phyloP scores from a whole-genome alignment of 495 filamentous ascomycete genomes.

The Hypoxylon perforatum region DNA sequence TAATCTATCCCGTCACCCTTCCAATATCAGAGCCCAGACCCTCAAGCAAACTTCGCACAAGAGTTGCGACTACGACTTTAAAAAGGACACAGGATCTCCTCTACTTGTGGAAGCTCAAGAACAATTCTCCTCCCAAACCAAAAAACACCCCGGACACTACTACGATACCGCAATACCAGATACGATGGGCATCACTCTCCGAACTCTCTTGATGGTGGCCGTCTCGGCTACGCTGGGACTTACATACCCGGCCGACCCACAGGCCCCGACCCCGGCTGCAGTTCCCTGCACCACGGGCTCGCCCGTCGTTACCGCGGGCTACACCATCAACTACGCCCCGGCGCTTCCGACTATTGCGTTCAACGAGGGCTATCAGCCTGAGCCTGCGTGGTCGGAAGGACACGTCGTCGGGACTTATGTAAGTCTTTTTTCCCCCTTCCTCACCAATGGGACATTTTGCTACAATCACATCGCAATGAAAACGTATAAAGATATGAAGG shows the following conservation, averaged over 20 bases:
- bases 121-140: neutral
- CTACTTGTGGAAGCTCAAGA: neutral
- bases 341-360: constrained; percentile 36
- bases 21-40: neutral
- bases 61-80: constrained; percentile 18
- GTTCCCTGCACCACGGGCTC: constrained; percentile 35
- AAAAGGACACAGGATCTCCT: neutral
- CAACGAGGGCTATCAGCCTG: constrained; percentile 38
- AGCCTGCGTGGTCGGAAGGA: constrained; percentile 29
- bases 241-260: constrained; percentile 20
- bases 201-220: constrained; percentile 8
- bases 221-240: constrained; percentile 18
- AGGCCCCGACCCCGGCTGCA: constrained; percentile 17
- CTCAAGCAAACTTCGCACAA: constrained; percentile 6
- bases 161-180: neutral
- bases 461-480: too few species aligned
- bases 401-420: constrained; percentile 43
- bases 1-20: constrained; percentile 1
- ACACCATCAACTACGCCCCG: constrained; percentile 38
- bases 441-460: neutral
- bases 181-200: constrained; percentile 22
- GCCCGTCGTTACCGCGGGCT: constrained; percentile 40
- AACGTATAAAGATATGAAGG: neutral
- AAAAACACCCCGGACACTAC: neutral
- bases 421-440: neutral